Evolutionary conservation across 1,139 yeast genomes (phyloP).

Genomic region (Pichia terricola): DNA sequence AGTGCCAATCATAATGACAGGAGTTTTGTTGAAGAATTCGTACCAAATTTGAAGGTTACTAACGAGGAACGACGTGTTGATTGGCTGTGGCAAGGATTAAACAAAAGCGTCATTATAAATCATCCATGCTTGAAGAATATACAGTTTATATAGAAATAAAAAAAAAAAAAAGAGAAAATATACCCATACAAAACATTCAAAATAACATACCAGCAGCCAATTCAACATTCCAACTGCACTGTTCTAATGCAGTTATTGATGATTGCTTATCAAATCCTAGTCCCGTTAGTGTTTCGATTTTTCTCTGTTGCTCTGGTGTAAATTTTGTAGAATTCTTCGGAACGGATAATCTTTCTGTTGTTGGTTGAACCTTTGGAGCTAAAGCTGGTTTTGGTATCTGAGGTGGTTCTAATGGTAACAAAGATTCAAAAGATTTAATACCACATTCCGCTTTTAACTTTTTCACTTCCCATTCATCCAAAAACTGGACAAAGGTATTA

Average conservation of each 20-base stretch:
- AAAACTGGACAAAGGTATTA: slow-evolving; percentile 28
- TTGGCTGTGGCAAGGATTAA: slow-evolving; percentile 75
- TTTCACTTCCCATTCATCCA: slow-evolving; percentile 16
- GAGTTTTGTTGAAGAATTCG: slow-evolving; percentile 70
- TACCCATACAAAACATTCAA: not conserved
- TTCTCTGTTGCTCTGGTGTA: slow-evolving; percentile 10
- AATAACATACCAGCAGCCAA: slow-evolving; percentile 56
- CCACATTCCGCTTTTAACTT: slow-evolving; percentile 11
- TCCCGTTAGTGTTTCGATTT: slow-evolving; percentile 43
- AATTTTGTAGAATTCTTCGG: slow-evolving; percentile 1
- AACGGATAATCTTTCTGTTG: not conserved
- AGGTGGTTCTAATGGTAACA: no score
- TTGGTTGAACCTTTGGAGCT: no score
- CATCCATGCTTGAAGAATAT: slow-evolving; percentile 26
- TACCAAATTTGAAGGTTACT: slow-evolving; percentile 51
- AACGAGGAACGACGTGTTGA: slow-evolving; percentile 35
- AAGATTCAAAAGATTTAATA: not conserved
- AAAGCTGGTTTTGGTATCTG: not conserved
- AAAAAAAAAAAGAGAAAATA: not conserved
- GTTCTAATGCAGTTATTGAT: slow-evolving; percentile 55
- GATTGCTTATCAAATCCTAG: slow-evolving; percentile 65
- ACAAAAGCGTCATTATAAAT: slow-evolving; percentile 35
- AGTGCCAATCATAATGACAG: slow-evolving; percentile 77
- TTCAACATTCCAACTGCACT: slow-evolving; percentile 70
- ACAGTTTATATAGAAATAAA: not conserved